Evolutionary conservation across 2,329 filamentous ascomycete species (phyloP).

Genomic region (Penicillium sp.): DNA sequence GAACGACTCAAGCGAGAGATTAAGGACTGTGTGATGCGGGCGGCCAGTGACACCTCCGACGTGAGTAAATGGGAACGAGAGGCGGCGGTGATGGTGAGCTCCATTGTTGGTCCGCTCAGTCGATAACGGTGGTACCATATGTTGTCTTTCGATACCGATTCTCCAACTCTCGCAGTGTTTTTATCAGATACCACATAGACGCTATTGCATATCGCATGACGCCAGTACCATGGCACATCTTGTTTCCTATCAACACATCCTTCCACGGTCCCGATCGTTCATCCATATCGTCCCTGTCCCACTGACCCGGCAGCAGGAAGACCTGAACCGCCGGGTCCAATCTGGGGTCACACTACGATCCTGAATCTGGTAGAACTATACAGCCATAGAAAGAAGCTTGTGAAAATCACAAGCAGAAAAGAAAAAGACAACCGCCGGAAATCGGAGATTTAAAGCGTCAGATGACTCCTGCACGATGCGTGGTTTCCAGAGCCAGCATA

Average conservation of each 20-base stretch:
- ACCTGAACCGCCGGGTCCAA: conserved; percentile 3
- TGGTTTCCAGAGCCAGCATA: conserved; percentile 3
- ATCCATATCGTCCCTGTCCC: conserved; percentile 3
- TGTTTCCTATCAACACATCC: neutral
- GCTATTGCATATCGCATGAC: too few species aligned
- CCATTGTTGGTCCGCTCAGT: conserved; percentile 58
- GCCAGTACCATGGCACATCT: neutral
- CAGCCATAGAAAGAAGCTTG: neutral
- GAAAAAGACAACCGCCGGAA: conserved; percentile 6
- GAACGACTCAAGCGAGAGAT: conserved; percentile 70
- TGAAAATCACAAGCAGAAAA: neutral
- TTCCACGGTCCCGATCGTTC: too few species aligned
- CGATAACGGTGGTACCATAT: conserved; percentile 22
- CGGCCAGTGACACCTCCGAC: conserved; percentile 41
- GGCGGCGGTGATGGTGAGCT: conserved; percentile 88
- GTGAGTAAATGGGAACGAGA: conserved; percentile 74
- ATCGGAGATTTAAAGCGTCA: conserved; percentile 18
- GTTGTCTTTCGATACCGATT: too few species aligned
- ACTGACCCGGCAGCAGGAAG: conserved; percentile 11
- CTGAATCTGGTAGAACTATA: neutral
- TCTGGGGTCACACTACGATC: conserved; percentile 2
- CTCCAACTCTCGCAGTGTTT: too few species aligned
- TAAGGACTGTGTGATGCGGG: conserved; percentile 70
- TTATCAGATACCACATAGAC: too few species aligned
- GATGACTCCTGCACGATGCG: conserved; percentile 16